A percentile compares a stretch with the other conserved stretches of the same genome.
phyloP scores from a whole-genome alignment of 495 filamentous ascomycete species.

The Umbilicaria muhlenbergii region DNA sequence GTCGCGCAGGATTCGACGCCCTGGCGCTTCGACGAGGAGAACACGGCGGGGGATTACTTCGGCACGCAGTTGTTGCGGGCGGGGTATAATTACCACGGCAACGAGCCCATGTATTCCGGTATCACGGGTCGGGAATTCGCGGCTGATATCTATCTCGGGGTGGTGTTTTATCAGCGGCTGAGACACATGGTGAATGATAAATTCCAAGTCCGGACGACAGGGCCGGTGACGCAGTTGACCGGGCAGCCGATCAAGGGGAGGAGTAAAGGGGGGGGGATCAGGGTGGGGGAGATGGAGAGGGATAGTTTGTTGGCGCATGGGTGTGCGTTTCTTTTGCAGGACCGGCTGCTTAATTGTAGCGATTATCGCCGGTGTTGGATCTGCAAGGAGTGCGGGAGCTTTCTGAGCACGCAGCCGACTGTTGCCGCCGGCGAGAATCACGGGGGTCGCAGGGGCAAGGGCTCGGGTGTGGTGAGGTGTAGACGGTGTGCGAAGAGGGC shows the following conservation, averaged over 20 bases:
- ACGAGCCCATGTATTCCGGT: constrained; percentile 94
- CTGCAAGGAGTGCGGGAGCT: constrained; percentile 74
- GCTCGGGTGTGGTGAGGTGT: constrained; percentile 63
- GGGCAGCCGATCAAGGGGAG: constrained; percentile 95
- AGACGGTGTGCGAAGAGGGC: constrained; percentile 55
- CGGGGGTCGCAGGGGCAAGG: constrained; percentile 18
- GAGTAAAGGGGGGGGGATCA: constrained; percentile 91
- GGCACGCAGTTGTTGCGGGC: constrained; percentile 86
- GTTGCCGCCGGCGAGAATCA: constrained; percentile 35
- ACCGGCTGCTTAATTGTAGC: constrained; percentile 90
- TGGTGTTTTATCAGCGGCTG: constrained; percentile 95
- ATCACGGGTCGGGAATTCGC: constrained; percentile 89
- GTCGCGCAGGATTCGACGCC: constrained; percentile 89
- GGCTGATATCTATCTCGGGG: constrained; percentile 90
- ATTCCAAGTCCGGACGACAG: constrained; percentile 94
- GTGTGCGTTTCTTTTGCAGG: constrained; percentile 84
- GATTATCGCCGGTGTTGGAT: constrained; percentile 81
- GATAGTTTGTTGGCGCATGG: constrained; percentile 91
- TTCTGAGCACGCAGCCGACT: constrained; percentile 66
- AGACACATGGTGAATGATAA: constrained; percentile 99
- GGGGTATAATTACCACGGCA: constrained; percentile 95
- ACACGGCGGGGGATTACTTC: constrained; percentile 89
- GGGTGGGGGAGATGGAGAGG: constrained; percentile 98
- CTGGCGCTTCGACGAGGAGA: constrained; percentile 82
- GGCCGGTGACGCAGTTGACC: constrained; percentile 72